Conservation (phyloP, 176 grass and related monocot genomes). For the Oryza glumipatula region DNA sequence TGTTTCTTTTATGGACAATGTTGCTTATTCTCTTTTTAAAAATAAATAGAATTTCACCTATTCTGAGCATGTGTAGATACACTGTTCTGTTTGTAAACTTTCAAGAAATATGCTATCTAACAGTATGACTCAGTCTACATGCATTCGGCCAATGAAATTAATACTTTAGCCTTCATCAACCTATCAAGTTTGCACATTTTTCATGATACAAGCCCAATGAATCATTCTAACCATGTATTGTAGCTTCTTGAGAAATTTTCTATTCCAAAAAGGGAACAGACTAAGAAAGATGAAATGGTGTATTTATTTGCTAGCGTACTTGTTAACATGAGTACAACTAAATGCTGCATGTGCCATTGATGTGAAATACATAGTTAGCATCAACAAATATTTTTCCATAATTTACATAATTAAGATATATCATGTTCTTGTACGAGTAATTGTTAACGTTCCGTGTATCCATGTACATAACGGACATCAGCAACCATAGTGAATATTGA, state of each 20-base stretch:
- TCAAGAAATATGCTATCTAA: neutral
- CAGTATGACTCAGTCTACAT: neutral
- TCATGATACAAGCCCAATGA: constrained; percentile 23
- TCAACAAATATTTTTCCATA: neutral
- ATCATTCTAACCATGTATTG: constrained; percentile 13
- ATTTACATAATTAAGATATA: constrained; percentile 11
- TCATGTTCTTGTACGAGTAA: neutral
- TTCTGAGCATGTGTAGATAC: neutral
- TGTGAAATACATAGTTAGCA: neutral
- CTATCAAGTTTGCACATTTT: constrained; percentile 10
- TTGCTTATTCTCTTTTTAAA: neutral
- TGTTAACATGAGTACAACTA: constrained; percentile 8
- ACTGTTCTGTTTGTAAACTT: constrained; percentile 1
- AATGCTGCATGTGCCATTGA: neutral
- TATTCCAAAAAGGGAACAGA: neutral
- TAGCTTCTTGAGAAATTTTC: constrained; percentile 7
- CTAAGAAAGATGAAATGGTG: neutral
- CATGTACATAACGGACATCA: constrained; percentile 20
- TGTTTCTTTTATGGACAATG: constrained; percentile 11
- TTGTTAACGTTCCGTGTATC: neutral
- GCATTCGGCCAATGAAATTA: neutral
- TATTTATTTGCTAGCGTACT: constrained; percentile 7
- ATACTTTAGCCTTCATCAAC: neutral
- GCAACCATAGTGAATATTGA: constrained; percentile 1
- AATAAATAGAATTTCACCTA: neutral